Base-by-base conservation (phyloP, 2,329 filamentous ascomycete genomes). In the Colletotrichum navitas region DNA sequence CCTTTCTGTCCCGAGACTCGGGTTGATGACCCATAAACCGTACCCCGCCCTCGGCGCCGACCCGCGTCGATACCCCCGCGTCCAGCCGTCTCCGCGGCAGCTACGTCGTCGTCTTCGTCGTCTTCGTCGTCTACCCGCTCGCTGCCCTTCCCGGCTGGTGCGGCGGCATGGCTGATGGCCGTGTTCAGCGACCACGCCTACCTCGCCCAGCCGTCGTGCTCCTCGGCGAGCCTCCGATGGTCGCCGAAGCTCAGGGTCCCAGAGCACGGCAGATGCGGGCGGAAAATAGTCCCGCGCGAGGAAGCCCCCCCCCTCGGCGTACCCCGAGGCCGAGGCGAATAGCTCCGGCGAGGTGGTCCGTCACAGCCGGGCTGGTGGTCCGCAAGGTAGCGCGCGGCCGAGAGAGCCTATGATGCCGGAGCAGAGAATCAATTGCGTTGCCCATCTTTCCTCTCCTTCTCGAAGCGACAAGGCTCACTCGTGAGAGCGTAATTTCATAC, bases 321-420 rank as follows among this genome's bases (percentile, higher is more conserved):
- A 90, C 1, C 93, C 92, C 2, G 92, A 94, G 0, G 93, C 92
- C 39, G 91, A 93, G 14, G 89, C 86, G 80, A 95, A 94, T 41
- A 95, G 85, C 73, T 89, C 79, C 1, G 81, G 78, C 81, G 10
- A 88, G 79, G 73, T 86, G 84, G 64, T 88, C 83, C 26, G 78
- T 81, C 8, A 79, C 2, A 80, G 0, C 79, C 79, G 0, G 82
- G 79, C 74, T 85, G 82, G 36, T 82, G 82, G 65, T 81, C 80
- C 8, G 90, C 88, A 41, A 95, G 87, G 78, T 93, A 94, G 80
- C 91, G 94, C n/a, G 91, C 91, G 14, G 90, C 92, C 1, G 90
- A 90, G 43, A 89, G 82, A 71, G 16, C 92, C 91, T 63, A 94
- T 92, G 75, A 94, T 92, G 56, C 92, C 91, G 55, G 89, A 86